Evolutionary conservation across 345 rosid species (phyloP).

Genomic region (Hibiscus tridactylites): DNA sequence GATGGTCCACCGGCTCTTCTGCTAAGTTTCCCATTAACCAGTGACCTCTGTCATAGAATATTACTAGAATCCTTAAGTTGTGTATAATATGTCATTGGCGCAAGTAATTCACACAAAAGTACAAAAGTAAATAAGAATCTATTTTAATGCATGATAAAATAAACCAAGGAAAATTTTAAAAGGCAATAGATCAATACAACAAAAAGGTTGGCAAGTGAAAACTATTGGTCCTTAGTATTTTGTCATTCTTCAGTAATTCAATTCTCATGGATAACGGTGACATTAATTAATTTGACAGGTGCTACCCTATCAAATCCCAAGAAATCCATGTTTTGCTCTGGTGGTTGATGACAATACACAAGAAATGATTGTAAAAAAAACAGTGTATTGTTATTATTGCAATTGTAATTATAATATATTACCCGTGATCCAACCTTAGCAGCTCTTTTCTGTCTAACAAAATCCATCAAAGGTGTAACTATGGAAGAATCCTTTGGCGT

Average conservation of each 20-base stretch:
- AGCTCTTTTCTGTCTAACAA: slow-evolving; percentile 54
- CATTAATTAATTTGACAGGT: background rate
- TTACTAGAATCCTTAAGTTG: background rate
- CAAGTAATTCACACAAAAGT: background rate
- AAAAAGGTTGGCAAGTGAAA: background rate
- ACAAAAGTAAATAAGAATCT: background rate
- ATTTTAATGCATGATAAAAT: background rate
- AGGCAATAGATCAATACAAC: background rate
- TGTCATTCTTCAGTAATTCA: background rate
- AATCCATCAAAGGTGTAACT: slow-evolving; percentile 39
- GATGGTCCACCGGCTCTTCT: slow-evolving; percentile 43
- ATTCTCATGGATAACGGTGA: background rate
- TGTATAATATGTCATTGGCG: background rate
- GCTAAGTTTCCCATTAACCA: slow-evolving; percentile 35
- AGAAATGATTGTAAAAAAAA: background rate
- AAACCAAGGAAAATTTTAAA: background rate
- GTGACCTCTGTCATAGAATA: slow-evolving; percentile 33
- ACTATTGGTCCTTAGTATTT: background rate
- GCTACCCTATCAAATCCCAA: background rate
- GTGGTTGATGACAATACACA: background rate
- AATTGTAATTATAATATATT: background rate
- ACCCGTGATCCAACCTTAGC: slow-evolving; percentile 44
- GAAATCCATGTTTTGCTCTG: background rate
- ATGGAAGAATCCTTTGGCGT: slow-evolving; percentile 33
- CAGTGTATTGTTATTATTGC: background rate